A percentile compares a stretch with the other conserved stretches of the same genome.
Conservation (phyloP, 345 rosid species). For the Zanthoxylum bungeanum region DNA sequence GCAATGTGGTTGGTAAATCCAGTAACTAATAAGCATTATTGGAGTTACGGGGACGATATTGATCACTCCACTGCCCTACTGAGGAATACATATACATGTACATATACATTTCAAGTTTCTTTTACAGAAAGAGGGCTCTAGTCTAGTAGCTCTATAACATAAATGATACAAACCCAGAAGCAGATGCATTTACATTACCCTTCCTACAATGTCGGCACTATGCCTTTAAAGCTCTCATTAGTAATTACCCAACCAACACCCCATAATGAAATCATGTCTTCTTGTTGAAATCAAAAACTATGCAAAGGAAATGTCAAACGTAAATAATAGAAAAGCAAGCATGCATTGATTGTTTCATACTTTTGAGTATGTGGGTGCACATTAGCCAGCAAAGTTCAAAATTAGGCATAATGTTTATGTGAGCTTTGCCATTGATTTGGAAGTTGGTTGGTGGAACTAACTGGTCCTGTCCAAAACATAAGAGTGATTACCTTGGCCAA, state of each 20-base stretch:
- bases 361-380: neutral
- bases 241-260: neutral
- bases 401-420: neutral
- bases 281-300: slow-evolving; percentile 3
- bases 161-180: neutral
- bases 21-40: neutral
- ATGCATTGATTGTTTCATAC: neutral
- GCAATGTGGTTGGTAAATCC: neutral
- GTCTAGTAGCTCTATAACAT: no score
- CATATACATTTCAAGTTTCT: neutral
- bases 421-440: neutral
- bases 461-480: neutral
- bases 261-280: neutral
- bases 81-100: neutral
- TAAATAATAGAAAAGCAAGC: neutral
- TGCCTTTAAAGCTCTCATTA: neutral
- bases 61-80: neutral
- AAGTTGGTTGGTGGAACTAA: slow-evolving; percentile 4
- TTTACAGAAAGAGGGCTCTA: neutral
- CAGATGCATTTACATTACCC: no score
- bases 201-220: neutral
- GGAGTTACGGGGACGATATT: neutral
- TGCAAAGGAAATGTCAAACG: neutral
- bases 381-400: neutral
- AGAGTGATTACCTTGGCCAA: neutral